Conservation (phyloP, 352 stramenopile genomes). For the Pythium chondricola region DNA sequence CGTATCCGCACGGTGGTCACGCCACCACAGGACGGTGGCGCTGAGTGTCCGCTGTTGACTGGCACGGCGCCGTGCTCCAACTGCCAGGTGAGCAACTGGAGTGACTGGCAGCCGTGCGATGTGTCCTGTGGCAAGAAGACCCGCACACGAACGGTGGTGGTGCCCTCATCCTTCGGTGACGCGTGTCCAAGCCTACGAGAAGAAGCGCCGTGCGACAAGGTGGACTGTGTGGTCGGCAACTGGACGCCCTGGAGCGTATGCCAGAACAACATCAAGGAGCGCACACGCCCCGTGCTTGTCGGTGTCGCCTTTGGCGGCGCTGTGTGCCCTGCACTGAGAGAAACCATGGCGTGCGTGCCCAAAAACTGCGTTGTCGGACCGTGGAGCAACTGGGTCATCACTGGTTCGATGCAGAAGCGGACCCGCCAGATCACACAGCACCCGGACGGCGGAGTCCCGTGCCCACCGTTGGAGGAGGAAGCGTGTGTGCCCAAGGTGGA, state of each 20-base stretch:
- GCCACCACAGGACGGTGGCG: conserved; percentile 29
- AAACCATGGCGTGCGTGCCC: conserved; percentile 19
- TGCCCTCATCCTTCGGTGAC: conserved; percentile 24
- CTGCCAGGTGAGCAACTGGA: conserved; percentile 31
- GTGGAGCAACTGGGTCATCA: conserved; percentile 21
- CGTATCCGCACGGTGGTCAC: conserved; percentile 27
- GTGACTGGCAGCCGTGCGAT: conserved; percentile 26
- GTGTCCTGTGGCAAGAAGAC: conserved; percentile 25
- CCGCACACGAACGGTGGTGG: conserved; percentile 23
- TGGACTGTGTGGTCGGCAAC: conserved; percentile 49
- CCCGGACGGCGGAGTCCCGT: conserved; percentile 35
- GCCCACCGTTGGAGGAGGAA: conserved; percentile 35
- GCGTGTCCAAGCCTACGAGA: conserved; percentile 31
- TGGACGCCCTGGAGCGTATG: conserved; percentile 37
- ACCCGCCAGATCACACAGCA: conserved; percentile 6
- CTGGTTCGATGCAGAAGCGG: conserved; percentile 11
- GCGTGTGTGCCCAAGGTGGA: conserved; percentile 20
- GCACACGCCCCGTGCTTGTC: conserved; percentile 17
- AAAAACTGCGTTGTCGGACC: conserved; percentile 18
- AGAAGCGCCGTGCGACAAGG: conserved; percentile 26
- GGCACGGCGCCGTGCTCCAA: conserved; percentile 31
- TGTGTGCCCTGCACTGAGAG: conserved; percentile 15
- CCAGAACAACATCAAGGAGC: conserved; percentile 9
- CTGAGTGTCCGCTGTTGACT: conserved; percentile 28
- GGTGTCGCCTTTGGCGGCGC: conserved; percentile 16